phyloP scores from a whole-genome alignment of 2,329 filamentous ascomycete genomes.

The Colletotrichum coccodes region DNA sequence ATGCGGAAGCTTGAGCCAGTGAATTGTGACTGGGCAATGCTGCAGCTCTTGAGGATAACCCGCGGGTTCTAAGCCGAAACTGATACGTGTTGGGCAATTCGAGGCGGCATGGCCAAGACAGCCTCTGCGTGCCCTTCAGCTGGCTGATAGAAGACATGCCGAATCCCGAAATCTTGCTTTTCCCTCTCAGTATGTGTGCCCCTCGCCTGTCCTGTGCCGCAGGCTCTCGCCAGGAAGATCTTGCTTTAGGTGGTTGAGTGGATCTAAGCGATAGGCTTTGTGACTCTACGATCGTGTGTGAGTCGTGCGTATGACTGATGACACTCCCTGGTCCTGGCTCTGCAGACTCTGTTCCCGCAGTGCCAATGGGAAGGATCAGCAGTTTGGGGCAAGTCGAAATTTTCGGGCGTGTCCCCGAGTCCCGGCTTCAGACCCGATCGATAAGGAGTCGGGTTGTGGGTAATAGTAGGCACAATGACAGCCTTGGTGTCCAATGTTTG shows the following conservation, averaged over 20 bases:
- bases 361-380: constrained; percentile 15
- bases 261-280: constrained; percentile 21
- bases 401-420: constrained; percentile 24
- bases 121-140: constrained; percentile 13
- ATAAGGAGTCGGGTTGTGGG: constrained; percentile 21
- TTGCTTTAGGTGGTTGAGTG: neutral
- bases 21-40: neutral
- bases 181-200: neutral
- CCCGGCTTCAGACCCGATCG: constrained; percentile 24
- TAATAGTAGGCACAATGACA: constrained; percentile 13
- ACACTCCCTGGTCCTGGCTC: constrained; percentile 20
- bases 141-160: constrained; percentile 8
- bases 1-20: neutral
- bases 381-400: constrained; percentile 11
- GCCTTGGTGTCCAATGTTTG: neutral
- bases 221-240: constrained; percentile 1
- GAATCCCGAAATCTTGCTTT: constrained; percentile 7
- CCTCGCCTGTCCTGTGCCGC: neutral
- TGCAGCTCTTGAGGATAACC: neutral
- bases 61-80: constrained; percentile 2
- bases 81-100: neutral
- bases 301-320: constrained; percentile 21
- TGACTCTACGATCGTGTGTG: constrained; percentile 23
- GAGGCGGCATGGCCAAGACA: constrained; percentile 7
- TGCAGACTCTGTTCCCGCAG: constrained; percentile 19